Conservation (phyloP, 805 yeast genomes). For the Ogataea zsoltii region DNA sequence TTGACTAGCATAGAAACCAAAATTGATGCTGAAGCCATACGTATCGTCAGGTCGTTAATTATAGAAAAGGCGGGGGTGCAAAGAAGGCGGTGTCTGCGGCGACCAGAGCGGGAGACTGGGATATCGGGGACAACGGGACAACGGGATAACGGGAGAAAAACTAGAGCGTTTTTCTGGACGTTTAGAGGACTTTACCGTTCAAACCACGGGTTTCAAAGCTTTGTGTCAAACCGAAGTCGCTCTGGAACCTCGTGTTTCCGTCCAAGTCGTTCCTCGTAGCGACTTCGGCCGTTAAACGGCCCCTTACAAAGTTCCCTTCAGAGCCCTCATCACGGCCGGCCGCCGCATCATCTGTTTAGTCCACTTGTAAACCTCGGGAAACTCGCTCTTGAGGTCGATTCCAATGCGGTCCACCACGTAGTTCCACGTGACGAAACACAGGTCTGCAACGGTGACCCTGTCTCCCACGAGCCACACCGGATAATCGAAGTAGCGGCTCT, state of each 20-base stretch:
- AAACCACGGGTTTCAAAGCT: too few relatives aligned
- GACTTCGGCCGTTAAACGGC: too few relatives aligned
- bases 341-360: conserved; percentile 94
- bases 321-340: conserved; percentile 85
- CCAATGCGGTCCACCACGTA: conserved; percentile 93
- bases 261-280: too few relatives aligned
- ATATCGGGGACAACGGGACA: too few relatives aligned
- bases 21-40: neutral
- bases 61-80: neutral
- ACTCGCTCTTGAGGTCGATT: conserved; percentile 80
- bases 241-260: too few relatives aligned
- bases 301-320: conserved; percentile 48
- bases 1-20: neutral
- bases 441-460: conserved; percentile 78
- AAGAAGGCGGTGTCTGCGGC: too few relatives aligned
- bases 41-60: neutral
- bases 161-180: too few relatives aligned
- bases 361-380: conserved; percentile 96
- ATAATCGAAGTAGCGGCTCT: conserved; percentile 83
- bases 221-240: too few relatives aligned
- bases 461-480: conserved; percentile 97
- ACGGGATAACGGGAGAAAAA: too few relatives aligned
- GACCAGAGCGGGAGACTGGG: too few relatives aligned
- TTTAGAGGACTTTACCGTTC: too few relatives aligned
- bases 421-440: conserved; percentile 95